Percentiles rank a stretch among this genome's conserved stretches.
Evolutionary conservation across 768 basidiomycete species (phyloP).

Genomic region (Crucibulum laeve): DNA sequence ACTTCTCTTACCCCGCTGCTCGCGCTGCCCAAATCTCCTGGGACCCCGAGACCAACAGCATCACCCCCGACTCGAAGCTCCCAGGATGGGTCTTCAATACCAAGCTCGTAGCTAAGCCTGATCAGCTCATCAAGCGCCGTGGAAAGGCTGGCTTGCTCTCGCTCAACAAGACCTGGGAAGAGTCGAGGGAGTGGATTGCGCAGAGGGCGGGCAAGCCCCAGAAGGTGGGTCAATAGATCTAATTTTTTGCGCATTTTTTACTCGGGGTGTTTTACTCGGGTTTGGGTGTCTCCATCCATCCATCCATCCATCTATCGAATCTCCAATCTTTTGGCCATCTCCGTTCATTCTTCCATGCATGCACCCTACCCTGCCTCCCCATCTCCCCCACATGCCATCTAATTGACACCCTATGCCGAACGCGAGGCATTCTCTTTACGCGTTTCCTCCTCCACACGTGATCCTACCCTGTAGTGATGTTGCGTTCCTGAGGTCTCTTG

Average conservation of each 20-base stretch:
- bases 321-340: conserved; percentile 2
- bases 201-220: conserved; percentile 90
- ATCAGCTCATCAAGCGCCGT: conserved; percentile 98
- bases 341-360: background rate
- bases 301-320: conserved; percentile 14
- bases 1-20: conserved; percentile 61
- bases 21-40: conserved; percentile 87
- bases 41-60: conserved; percentile 62
- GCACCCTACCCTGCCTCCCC: background rate
- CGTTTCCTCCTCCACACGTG: background rate
- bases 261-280: too few relatives aligned
- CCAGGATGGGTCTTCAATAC: conserved; percentile 80
- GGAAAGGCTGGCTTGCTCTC: conserved; percentile 96
- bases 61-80: conserved; percentile 50
- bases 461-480: background rate
- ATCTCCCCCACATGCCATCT: background rate
- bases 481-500: background rate
- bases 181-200: conserved; percentile 83
- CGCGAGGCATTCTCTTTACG: too few relatives aligned
- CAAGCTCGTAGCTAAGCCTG: conserved; percentile 94
- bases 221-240: conserved; percentile 50
- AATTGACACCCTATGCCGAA: background rate
- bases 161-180: conserved; percentile 90
- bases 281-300: too few relatives aligned
- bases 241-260: conserved; percentile 3